A percentile compares a stretch with the other conserved stretches of the same genome.
phyloP scores from a whole-genome alignment of 2,329 filamentous ascomycete genomes.

The Alternaria triticimaculans region DNA sequence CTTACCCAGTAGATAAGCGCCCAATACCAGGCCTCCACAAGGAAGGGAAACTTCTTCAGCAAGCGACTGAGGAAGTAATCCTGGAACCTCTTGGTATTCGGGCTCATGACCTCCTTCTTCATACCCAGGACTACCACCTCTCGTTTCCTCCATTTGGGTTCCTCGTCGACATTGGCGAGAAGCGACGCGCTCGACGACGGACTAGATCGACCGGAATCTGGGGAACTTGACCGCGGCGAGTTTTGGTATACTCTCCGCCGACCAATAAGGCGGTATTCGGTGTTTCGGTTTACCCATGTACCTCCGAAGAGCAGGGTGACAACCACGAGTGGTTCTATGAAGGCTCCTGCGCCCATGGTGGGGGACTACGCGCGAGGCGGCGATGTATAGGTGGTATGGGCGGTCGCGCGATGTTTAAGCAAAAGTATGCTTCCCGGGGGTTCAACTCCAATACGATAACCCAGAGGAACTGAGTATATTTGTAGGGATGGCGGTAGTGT shows the following conservation, averaged over 20 bases:
- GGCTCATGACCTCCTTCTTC: conserved; percentile 60
- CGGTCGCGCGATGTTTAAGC: background rate
- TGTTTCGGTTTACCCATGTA: conserved; percentile 66
- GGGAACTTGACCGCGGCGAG: conserved; percentile 47
- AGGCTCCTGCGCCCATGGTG: conserved; percentile 62
- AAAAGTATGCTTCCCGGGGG: background rate
- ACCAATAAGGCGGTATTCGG: conserved; percentile 46
- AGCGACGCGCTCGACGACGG: conserved; percentile 53
- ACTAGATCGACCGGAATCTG: conserved; percentile 52
- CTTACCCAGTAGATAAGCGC: conserved; percentile 77
- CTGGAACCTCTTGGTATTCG: conserved; percentile 67
- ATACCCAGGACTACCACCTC: conserved; percentile 56
- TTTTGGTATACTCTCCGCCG: conserved; percentile 26
- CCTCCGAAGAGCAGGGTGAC: conserved; percentile 66
- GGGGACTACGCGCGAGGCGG: conserved; percentile 1
- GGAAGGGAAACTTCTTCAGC: conserved; percentile 71
- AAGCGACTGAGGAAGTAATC: conserved; percentile 68
- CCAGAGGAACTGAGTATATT: background rate
- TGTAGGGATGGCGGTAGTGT: background rate
- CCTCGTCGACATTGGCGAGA: conserved; percentile 48
- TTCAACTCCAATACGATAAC: background rate
- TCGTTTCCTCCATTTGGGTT: conserved; percentile 58
- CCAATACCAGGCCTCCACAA: conserved; percentile 81
- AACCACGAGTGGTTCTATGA: conserved; percentile 68
- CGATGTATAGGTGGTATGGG: background rate